These are phyloP conservation scores for Dicorynia guianensis DNA, from an alignment of 306 rosid species.

Conservation along the genomic window DNA sequence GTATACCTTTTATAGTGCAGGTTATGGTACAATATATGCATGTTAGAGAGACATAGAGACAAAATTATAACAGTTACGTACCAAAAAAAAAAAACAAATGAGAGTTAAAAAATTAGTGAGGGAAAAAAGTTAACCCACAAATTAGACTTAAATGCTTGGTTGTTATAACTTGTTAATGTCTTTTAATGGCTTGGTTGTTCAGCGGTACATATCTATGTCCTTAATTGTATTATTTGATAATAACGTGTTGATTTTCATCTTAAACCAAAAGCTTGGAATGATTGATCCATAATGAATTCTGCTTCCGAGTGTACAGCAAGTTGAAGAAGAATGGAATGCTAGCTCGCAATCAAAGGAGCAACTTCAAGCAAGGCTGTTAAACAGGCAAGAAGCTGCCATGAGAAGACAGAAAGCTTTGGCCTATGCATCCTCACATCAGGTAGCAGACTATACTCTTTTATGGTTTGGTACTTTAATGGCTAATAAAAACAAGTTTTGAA, in stretches of 20 bases:
- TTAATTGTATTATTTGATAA: not conserved
- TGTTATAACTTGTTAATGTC: not conserved
- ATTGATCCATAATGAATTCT: not conserved
- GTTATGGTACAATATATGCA: not conserved
- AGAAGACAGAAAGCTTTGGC: constrained; percentile 94
- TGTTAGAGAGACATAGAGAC: no score
- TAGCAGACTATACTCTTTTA: constrained; percentile 32
- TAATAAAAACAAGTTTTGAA: constrained; percentile 4
- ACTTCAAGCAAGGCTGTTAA: constrained; percentile 57
- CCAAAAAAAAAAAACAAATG: no score
- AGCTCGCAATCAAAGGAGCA: constrained; percentile 78
- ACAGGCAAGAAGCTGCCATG: constrained; percentile 76
- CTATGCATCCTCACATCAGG: constrained; percentile 89
- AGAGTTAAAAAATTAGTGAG: no score
- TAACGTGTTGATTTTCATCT: constrained; percentile 18
- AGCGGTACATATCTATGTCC: not conserved
- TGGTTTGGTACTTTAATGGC: not conserved
- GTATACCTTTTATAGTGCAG: constrained; percentile 3
- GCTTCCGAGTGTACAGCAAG: constrained; percentile 40
- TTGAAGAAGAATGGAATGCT: constrained; percentile 73
- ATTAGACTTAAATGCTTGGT: no score
- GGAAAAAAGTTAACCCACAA: no score
- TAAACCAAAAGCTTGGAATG: not conserved
- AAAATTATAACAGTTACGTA: no score
- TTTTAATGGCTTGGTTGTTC: not conserved